Evolutionary conservation across 805 yeast genomes (phyloP).

Genomic region (Aciculoconidium aculeatum): DNA sequence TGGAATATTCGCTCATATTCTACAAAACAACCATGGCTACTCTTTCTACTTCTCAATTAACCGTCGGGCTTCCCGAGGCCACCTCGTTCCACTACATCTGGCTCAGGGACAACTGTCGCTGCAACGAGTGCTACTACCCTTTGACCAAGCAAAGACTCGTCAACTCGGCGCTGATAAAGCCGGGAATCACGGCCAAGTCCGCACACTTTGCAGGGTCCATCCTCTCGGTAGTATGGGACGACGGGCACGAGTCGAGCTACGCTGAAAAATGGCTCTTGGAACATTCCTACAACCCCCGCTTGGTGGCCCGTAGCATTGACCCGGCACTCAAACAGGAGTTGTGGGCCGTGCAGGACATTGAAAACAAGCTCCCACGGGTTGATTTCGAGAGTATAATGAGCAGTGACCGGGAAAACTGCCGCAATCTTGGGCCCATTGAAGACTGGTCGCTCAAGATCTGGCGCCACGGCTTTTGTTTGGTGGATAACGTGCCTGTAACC

Average conservation of each 20-base stretch:
- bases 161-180: slow-evolving; percentile 43
- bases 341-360: slow-evolving; percentile 43
- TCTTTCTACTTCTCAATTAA: slow-evolving; percentile 4
- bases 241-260: slow-evolving; percentile 33
- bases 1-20: too few relatives aligned
- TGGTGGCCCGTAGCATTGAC: slow-evolving; percentile 29
- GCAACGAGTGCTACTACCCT: slow-evolving; percentile 47
- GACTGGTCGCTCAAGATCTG: slow-evolving; percentile 53
- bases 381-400: slow-evolving; percentile 43
- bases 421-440: slow-evolving; percentile 41
- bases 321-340: slow-evolving; percentile 24
- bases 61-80: slow-evolving; percentile 6
- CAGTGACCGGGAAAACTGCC: slow-evolving; percentile 17
- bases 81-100: slow-evolving; percentile 42
- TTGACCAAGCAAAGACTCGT: slow-evolving; percentile 55
- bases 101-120: slow-evolving; percentile 63
- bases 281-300: slow-evolving; percentile 49
- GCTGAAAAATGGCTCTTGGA: slow-evolving; percentile 37
- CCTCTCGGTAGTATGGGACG: slow-evolving; percentile 32
- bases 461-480: slow-evolving; percentile 56
- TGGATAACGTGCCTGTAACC: slow-evolving; percentile 54
- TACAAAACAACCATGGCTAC: too few relatives aligned
- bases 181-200: slow-evolving; percentile 9
- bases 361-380: slow-evolving; percentile 40
- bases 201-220: slow-evolving; percentile 13